A percentile compares a stretch with the other conserved stretches of the same genome.
Evolutionary conservation across 495 filamentous ascomycete genomes (phyloP).

Genomic region (Penicillium lagena): DNA sequence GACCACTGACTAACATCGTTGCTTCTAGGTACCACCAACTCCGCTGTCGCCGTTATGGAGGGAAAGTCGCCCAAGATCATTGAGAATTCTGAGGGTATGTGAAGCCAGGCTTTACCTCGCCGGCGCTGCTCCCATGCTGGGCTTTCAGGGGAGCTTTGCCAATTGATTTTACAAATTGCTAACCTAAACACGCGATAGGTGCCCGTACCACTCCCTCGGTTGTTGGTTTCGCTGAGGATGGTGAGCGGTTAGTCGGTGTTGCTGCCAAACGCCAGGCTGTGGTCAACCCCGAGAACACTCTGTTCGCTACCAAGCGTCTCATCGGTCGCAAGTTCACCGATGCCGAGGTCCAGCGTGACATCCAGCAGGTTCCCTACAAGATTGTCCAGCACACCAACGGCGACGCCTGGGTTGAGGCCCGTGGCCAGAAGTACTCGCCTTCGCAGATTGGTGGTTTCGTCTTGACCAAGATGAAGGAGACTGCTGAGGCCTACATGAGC

Average conservation of each 20-base stretch:
- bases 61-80: conserved; percentile 93
- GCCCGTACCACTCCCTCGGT: conserved; percentile 94
- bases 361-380: conserved; percentile 98
- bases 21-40: conserved; percentile 84
- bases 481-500: conserved; percentile 83
- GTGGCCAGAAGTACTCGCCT: conserved; percentile 94
- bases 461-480: conserved; percentile 98
- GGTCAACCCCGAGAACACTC: conserved; percentile 98
- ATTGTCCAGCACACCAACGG: conserved; percentile 98
- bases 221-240: conserved; percentile 94
- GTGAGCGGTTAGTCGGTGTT: conserved; percentile 95
- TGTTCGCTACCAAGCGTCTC: conserved; percentile 99
- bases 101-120: conserved; percentile 18
- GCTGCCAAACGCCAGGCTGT: conserved; percentile 98
- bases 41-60: conserved; percentile 96
- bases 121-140: conserved; percentile 2
- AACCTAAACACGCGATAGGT: conserved; percentile 46
- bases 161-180: conserved; percentile 1
- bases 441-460: conserved; percentile 98
- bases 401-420: conserved; percentile 95
- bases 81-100: conserved; percentile 89
- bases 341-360: conserved; percentile 91
- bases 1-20: conserved; percentile 17
- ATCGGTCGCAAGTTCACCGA: conserved; percentile 99
- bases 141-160: neutral